These are phyloP conservation scores for Leishmania turanica DNA, from an alignment of 208 protist genomes.

Conservation along the genomic window DNA sequence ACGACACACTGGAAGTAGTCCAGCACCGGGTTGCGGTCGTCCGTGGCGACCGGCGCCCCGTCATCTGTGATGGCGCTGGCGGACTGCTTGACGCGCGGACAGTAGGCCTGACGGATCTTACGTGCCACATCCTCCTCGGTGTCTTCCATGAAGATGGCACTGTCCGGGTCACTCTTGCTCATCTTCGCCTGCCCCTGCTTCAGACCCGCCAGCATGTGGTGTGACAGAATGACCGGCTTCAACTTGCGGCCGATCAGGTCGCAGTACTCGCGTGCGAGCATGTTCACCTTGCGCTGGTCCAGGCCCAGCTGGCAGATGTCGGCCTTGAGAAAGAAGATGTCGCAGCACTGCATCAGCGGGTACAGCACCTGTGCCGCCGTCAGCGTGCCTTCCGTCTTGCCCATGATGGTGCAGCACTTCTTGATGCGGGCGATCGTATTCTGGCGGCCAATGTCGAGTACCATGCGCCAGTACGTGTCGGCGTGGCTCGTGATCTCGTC, in stretches of 20 bases:
- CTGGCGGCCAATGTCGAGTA: slow-evolving; percentile 97
- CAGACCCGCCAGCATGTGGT: slow-evolving; percentile 98
- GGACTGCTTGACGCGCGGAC: slow-evolving; percentile 77
- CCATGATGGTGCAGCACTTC: slow-evolving; percentile 99
- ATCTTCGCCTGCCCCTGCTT: slow-evolving; percentile 98
- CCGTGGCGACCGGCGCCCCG: slow-evolving; percentile 56
- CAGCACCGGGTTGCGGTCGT: slow-evolving; percentile 95
- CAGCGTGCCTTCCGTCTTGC: slow-evolving; percentile 96
- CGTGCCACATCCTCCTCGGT: slow-evolving; percentile 92
- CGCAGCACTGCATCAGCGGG: slow-evolving; percentile 99
- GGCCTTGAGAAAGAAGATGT: slow-evolving; percentile 99
- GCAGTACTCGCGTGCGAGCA: slow-evolving; percentile 99
- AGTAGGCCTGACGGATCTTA: slow-evolving; percentile 97
- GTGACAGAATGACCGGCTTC: slow-evolving; percentile 98
- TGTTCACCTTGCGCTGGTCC: slow-evolving; percentile 99
- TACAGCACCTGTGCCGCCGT: slow-evolving; percentile 99
- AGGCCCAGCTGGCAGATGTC: slow-evolving; percentile 99
- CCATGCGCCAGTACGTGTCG: slow-evolving; percentile 95
- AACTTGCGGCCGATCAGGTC: slow-evolving; percentile 87
- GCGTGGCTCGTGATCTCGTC: slow-evolving; percentile 97
- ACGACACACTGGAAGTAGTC: slow-evolving; percentile 96
- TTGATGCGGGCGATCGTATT: slow-evolving; percentile 97
- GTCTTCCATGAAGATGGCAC: slow-evolving; percentile 99
- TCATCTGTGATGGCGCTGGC: slow-evolving; percentile 62
- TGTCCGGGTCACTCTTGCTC: slow-evolving; percentile 98